Conservation (phyloP, 345 rosid species). For the Rhizophora apiculata region DNA sequence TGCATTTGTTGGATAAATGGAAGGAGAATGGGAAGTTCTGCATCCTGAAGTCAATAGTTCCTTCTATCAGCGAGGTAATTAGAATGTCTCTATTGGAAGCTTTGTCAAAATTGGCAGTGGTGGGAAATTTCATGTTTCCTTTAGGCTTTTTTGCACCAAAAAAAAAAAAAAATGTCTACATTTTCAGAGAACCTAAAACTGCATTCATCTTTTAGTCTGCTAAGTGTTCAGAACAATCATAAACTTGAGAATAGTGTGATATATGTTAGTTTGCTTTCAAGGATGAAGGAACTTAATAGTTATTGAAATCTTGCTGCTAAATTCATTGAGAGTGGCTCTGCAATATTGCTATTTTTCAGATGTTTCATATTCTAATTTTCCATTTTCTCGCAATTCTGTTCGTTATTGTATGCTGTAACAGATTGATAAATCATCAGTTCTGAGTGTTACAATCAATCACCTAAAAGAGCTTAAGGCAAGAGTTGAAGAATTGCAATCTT, state of each 20-base stretch:
- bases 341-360: no score
- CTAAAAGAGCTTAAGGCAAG: conserved; percentile 64
- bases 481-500: conserved; percentile 77
- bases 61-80: conserved; percentile 59
- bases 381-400: background rate
- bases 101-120: background rate
- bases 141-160: background rate
- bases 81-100: conserved; percentile 1
- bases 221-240: background rate
- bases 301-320: background rate
- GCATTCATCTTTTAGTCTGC: no score
- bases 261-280: background rate
- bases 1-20: conserved; percentile 27
- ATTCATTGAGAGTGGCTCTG: no score
- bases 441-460: conserved; percentile 60
- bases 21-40: conserved; percentile 51
- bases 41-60: conserved; percentile 54
- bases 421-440: conserved; percentile 61
- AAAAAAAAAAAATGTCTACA: conserved; percentile 1
- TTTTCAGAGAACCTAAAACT: background rate
- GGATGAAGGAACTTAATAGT: no score
- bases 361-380: background rate
- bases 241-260: background rate
- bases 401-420: conserved; percentile 19
- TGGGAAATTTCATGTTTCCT: background rate